A percentile compares a stretch with the other conserved stretches of the same genome.
Evolutionary conservation across 169 alveolate genomes (phyloP).

Genomic region (Plasmodium coatneyi): DNA sequence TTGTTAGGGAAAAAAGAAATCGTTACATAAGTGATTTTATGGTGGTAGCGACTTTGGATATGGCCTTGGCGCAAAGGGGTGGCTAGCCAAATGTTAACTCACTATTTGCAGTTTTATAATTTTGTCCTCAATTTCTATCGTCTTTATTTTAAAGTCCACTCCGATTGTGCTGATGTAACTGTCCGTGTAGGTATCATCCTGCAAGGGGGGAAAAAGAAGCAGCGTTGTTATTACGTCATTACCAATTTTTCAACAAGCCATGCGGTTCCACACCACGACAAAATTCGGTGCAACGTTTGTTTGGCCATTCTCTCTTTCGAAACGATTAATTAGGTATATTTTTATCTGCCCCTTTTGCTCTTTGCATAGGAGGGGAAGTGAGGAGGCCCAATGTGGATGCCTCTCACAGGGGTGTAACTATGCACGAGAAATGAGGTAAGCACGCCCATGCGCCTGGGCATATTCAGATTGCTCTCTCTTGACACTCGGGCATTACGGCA

Average conservation of each 20-base stretch:
- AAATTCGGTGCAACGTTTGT: background rate
- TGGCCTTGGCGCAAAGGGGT: background rate
- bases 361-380: background rate
- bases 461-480: background rate
- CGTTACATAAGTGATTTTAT: background rate
- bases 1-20: background rate
- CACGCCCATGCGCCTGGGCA: background rate
- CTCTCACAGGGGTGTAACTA: background rate
- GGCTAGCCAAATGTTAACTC: conserved; percentile 11
- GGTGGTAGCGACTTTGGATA: background rate
- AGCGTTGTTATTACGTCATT: background rate
- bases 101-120: conserved; percentile 90
- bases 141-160: conserved; percentile 92
- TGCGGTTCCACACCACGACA: background rate
- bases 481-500: conserved; percentile 88
- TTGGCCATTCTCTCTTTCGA: background rate
- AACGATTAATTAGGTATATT: background rate
- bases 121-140: conserved; percentile 90
- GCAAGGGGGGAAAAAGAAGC: conserved; percentile 72
- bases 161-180: conserved; percentile 93
- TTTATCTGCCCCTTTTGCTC: background rate
- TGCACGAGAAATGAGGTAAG: background rate
- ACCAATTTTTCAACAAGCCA: background rate
- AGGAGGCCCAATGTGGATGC: background rate
- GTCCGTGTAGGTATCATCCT: conserved; percentile 92